Percentiles rank a stretch among this genome's conserved stretches.
Evolutionary conservation across 2,329 filamentous ascomycete genomes (phyloP).

Genomic region (Phyllachora maydis): DNA sequence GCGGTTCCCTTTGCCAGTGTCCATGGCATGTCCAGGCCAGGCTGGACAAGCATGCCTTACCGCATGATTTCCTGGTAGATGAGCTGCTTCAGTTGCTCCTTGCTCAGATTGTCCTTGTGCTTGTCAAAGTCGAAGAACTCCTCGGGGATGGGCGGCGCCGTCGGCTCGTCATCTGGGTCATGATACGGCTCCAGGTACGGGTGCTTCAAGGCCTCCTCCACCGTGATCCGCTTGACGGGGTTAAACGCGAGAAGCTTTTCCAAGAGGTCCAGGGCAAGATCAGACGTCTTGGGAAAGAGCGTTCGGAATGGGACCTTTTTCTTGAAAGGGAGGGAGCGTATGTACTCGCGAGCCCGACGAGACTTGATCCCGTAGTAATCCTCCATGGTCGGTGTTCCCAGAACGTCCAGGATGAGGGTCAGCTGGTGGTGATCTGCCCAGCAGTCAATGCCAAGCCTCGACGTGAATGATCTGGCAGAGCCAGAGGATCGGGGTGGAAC

Average conservation of each 20-base stretch:
- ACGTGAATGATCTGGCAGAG: too few relatives aligned
- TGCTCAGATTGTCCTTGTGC: conserved; percentile 97
- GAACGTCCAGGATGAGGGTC: conserved; percentile 88
- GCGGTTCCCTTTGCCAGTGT: too few relatives aligned
- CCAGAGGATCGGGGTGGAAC: too few relatives aligned
- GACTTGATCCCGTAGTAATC: conserved; percentile 99
- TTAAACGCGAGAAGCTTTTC: conserved; percentile 97
- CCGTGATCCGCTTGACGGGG: conserved; percentile 93
- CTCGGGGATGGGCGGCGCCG: conserved; percentile 86
- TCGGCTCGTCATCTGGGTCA: conserved; percentile 95
- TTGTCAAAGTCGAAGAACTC: conserved; percentile 99
- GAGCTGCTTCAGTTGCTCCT: conserved; percentile 91
- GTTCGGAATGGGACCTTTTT: conserved; percentile 98
- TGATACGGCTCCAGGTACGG: conserved; percentile 98
- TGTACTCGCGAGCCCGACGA: conserved; percentile 89
- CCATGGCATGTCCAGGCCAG: neutral
- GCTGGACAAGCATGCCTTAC: conserved; percentile 10
- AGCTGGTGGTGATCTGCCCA: conserved; percentile 80
- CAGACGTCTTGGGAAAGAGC: conserved; percentile 98
- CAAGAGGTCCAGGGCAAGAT: conserved; percentile 77
- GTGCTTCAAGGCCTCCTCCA: conserved; percentile 92
- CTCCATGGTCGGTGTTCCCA: conserved; percentile 97
- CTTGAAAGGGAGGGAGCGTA: conserved; percentile 94
- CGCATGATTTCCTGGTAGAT: conserved; percentile 95
- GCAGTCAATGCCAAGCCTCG: too few relatives aligned